Evolutionary conservation across 1,284 basidiomycete genomes (phyloP).

Genomic region (Prillingera fragicola): DNA sequence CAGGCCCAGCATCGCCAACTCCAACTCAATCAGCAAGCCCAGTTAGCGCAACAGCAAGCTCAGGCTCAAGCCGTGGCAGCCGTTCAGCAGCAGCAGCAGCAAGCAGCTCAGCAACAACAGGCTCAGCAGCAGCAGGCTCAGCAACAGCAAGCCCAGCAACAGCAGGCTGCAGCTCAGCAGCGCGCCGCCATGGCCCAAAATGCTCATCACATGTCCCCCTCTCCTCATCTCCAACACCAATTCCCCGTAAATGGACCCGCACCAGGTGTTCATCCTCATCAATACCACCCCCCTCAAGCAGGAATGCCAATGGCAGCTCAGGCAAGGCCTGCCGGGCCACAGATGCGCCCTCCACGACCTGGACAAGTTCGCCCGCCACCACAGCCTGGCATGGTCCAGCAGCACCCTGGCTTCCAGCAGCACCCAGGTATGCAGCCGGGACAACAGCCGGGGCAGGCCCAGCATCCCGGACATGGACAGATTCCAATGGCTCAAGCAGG

Average conservation of each 20-base stretch:
- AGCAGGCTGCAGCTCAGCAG: no score
- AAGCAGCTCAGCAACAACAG: constrained; percentile 16
- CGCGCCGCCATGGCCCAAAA: constrained; percentile 2
- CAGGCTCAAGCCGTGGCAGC: constrained; percentile 11
- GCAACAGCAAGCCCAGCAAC: constrained; percentile 7
- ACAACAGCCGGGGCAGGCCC: constrained; percentile 17
- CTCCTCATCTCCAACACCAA: constrained; percentile 40
- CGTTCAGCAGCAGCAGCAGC: constrained; percentile 20
- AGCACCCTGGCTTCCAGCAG: constrained; percentile 14
- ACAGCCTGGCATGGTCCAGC: constrained; percentile 10
- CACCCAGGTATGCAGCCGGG: constrained; percentile 13
- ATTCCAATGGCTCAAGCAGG: constrained; percentile 10
- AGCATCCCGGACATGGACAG: constrained; percentile 19
- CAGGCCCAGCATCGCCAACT: constrained; percentile 16
- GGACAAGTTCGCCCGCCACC: constrained; percentile 10
- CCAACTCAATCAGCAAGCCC: constrained; percentile 17
- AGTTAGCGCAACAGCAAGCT: constrained; percentile 9
- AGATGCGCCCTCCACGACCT: constrained; percentile 16
- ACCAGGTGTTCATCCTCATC: constrained; percentile 13
- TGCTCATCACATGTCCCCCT: constrained; percentile 25
- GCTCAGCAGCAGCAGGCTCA: constrained; percentile 7
- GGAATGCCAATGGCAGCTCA: constrained; percentile 8
- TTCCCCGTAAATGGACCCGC: constrained; percentile 27
- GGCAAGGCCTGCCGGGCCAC: constrained; percentile 6
- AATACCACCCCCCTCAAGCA: constrained; percentile 20